Conservation (phyloP, 2,329 filamentous ascomycete genomes). For the Talaromyces verruculosus region DNA sequence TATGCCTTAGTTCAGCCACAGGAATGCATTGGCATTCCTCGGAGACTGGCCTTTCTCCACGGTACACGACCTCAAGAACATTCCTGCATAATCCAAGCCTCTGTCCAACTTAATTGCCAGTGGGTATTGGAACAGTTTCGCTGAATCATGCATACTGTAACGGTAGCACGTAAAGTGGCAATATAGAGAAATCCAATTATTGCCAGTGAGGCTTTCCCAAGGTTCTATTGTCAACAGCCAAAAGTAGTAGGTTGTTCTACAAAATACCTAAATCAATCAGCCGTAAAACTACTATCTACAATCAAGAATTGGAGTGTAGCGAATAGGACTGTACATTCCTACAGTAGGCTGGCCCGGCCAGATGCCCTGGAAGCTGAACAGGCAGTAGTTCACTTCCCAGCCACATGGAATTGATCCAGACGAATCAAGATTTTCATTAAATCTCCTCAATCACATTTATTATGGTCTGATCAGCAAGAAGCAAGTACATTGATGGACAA, state of each 20-base stretch:
- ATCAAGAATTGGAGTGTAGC: too few species aligned
- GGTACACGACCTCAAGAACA: neutral
- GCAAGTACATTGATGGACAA: neutral
- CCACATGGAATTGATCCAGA: neutral
- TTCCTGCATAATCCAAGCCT: neutral
- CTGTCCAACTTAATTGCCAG: too few species aligned
- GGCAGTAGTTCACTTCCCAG: neutral
- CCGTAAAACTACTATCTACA: too few species aligned
- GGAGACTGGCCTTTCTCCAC: neutral
- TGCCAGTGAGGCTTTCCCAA: too few species aligned
- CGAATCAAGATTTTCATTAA: neutral
- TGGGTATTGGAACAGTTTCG: neutral
- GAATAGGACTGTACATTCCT: neutral
- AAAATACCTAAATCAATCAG: neutral
- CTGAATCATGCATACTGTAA: neutral
- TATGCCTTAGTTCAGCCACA: neutral
- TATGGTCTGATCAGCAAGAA: too few species aligned
- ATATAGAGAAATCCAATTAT: neutral
- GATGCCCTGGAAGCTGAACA: neutral
- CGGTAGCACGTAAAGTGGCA: neutral
- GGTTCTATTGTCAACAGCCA: too few species aligned
- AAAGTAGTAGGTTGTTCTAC: neutral
- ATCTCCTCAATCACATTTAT: too few species aligned
- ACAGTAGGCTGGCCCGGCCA: neutral
- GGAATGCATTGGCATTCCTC: neutral